Evolutionary conservation across 2,329 filamentous ascomycete species (phyloP).

Genomic region (Geosmithia morbida): DNA sequence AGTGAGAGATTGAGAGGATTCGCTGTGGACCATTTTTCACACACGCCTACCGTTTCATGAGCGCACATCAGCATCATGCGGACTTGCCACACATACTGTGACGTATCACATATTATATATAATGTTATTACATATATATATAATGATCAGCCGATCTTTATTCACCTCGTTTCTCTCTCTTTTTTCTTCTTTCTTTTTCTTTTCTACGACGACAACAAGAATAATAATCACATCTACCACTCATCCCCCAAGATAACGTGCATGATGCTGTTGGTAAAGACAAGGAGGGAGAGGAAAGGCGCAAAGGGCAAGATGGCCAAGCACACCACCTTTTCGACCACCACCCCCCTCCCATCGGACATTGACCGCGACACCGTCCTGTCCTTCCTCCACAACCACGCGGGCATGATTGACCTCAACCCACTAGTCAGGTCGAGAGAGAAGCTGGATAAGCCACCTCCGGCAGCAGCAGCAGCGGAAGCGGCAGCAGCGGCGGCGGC

Average conservation of each 20-base stretch:
- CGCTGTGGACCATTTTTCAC: neutral
- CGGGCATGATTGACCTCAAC: slow-evolving; percentile 78
- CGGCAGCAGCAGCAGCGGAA: too few relatives aligned
- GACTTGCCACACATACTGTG: neutral
- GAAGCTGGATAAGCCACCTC: slow-evolving; percentile 32
- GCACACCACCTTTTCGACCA: slow-evolving; percentile 57
- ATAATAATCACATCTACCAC: neutral
- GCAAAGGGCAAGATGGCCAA: slow-evolving; percentile 45
- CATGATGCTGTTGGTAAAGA: neutral
- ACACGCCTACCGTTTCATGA: slow-evolving; percentile 1
- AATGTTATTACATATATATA: too few relatives aligned
- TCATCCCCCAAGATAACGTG: neutral
- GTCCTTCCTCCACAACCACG: slow-evolving; percentile 62
- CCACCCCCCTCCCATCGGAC: slow-evolving; percentile 59
- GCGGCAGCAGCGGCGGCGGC: too few relatives aligned
- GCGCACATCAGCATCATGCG: neutral
- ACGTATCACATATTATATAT: neutral
- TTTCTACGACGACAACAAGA: too few relatives aligned
- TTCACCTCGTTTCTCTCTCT: too few relatives aligned
- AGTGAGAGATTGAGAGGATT: neutral
- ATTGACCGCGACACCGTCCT: slow-evolving; percentile 59
- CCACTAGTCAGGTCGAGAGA: slow-evolving; percentile 45
- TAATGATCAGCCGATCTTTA: too few relatives aligned
- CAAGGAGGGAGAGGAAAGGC: neutral
- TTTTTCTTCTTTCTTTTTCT: too few relatives aligned